phyloP scores from a whole-genome alignment of 495 filamentous ascomycete species.

The Hypoxylon cercidicola region DNA sequence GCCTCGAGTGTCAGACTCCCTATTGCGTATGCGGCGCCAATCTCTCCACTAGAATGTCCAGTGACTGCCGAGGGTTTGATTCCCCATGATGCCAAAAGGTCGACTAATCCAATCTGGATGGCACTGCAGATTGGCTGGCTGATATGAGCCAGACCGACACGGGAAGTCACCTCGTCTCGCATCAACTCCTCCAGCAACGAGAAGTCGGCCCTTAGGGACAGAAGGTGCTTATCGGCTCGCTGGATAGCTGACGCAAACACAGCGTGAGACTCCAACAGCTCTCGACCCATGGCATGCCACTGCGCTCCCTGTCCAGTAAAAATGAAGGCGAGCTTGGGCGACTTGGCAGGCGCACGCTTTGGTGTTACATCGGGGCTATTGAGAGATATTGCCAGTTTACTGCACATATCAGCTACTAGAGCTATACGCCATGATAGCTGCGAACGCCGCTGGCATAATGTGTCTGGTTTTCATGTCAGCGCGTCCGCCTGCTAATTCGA shows the following conservation, averaged over 20 bases:
- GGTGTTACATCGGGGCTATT: conserved; percentile 49
- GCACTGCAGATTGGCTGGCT: conserved; percentile 62
- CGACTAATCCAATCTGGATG: conserved; percentile 63
- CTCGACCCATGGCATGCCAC: conserved; percentile 65
- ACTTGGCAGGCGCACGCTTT: conserved; percentile 40
- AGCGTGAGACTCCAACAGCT: conserved; percentile 55
- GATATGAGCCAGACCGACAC: conserved; percentile 57
- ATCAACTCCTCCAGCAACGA: conserved; percentile 47
- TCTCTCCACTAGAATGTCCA: conserved; percentile 73
- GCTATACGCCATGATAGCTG: conserved; percentile 51
- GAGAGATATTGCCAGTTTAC: conserved; percentile 46
- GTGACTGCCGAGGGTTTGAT: conserved; percentile 62
- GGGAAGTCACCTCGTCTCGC: conserved; percentile 50
- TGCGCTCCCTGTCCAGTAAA: conserved; percentile 63
- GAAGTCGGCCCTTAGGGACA: conserved; percentile 49
- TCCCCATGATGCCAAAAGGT: conserved; percentile 63
- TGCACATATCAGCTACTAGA: conserved; percentile 50
- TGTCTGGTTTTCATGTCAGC: conserved; percentile 39
- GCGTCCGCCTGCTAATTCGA: not conserved
- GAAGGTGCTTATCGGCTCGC: conserved; percentile 44
- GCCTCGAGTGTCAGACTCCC: conserved; percentile 58
- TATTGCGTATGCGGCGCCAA: conserved; percentile 61
- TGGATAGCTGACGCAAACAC: conserved; percentile 48
- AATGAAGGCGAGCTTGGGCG: conserved; percentile 52
- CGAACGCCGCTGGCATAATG: conserved; percentile 54